Base-by-base conservation (phyloP, 1,284 basidiomycete species). In the Heterobasidion annosum region DNA sequence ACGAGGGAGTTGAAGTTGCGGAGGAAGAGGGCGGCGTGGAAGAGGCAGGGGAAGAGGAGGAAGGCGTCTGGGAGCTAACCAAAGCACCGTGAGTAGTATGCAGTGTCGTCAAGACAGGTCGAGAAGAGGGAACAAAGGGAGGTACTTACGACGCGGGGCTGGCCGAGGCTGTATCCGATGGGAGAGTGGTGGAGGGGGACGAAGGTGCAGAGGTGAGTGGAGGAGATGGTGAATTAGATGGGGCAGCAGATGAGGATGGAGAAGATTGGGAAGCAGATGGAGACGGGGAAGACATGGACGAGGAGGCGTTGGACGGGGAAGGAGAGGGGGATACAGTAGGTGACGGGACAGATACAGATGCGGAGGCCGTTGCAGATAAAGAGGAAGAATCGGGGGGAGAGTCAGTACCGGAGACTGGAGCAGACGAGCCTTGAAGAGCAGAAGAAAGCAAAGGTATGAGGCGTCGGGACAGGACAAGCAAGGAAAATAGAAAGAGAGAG, bases 241-340 rank as follows among this genome's bases (percentile, higher is more conserved):
- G 56, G 34, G 2, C 34, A 46, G 45, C 34, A 46, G 19, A 40
- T 44, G 10, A 15, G 40, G 40, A 4, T 16, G 6, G 13, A 43
- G 15, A 33, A 10, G 48, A 56, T 50, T 9, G 25, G 25, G 25
- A 25, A 4, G 3, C 47, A 13, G 56, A 32, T 19, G 10, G 37
- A 40, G 37, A 33, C 46, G 44, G 33, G 44, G 19, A 40, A 40
- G 12, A 16, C 18, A 18, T 16, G 13, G 48, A 49, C n/a, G 48
- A 25, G 34, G 18, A 34, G 15, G 34, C n/a, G 48, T 34, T 37
- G 34, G 48, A 50, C 15, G 48, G 15, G 57, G 34, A 55, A 60
- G 25, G 56, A 59, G 51, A 57, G 63, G 52, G 61, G 63, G 19
- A 64, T 61, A 16, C 58, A 54, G 53, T 18, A 56, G 43, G 64